phyloP scores from a whole-genome alignment of 257 asterid genomes.

The Rhazya stricta region DNA sequence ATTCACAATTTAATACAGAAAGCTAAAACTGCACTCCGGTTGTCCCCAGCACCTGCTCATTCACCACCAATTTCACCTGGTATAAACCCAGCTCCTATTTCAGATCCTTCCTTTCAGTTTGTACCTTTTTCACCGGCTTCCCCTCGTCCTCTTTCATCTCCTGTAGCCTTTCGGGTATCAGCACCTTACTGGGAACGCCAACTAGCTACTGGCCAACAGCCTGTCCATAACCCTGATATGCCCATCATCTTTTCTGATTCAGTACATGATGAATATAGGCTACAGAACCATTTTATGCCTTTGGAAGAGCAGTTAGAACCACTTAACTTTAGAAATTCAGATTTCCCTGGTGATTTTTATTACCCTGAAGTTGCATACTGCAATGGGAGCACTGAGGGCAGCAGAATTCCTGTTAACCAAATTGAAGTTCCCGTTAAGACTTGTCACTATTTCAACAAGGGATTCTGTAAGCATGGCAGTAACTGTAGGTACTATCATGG shows the following conservation, averaged over 20 bases:
- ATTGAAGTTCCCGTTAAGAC: constrained; percentile 48
- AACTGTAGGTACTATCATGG: constrained; percentile 73
- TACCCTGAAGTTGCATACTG: constrained; percentile 37
- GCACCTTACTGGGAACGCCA: constrained; percentile 44
- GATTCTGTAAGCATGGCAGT: constrained; percentile 80
- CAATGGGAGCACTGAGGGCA: constrained; percentile 23
- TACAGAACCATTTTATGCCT: constrained; percentile 25
- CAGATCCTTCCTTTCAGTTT: constrained; percentile 38
- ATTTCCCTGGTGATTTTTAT: constrained; percentile 32
- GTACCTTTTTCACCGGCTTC: constrained; percentile 33
- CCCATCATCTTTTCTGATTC: constrained; percentile 31
- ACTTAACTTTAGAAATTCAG: constrained; percentile 20
- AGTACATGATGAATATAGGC: constrained; percentile 21
- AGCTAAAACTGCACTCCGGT: constrained; percentile 35
- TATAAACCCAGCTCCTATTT: constrained; percentile 27
- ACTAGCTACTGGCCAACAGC: constrained; percentile 25
- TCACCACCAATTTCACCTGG: constrained; percentile 67
- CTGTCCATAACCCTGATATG: constrained; percentile 25
- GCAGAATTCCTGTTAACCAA: constrained; percentile 30
- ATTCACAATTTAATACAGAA: constrained; percentile 47
- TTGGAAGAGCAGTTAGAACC: constrained; percentile 38
- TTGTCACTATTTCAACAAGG: constrained; percentile 74
- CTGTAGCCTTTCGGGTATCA: constrained; percentile 23
- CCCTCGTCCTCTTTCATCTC: constrained; percentile 31
- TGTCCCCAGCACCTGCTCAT: constrained; percentile 33